These are phyloP conservation scores for Pyracantha coccinea DNA, from an alignment of 331 rosid species.

Conservation along the genomic window DNA sequence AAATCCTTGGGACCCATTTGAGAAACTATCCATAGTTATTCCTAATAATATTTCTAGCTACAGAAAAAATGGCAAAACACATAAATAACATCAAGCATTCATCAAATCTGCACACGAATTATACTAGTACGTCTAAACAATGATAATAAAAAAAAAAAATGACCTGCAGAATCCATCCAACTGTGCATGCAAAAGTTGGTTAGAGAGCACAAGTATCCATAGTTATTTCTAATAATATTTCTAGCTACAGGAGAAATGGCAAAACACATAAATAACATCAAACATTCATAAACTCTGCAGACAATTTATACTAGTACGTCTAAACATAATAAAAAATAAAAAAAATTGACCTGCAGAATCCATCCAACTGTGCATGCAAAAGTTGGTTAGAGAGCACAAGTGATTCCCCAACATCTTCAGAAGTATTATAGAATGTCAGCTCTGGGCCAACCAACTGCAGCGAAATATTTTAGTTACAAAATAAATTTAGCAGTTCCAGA, in stretches of 20 bases:
- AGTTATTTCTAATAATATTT: background rate
- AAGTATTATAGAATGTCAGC: slow-evolving; percentile 79
- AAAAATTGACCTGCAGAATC: slow-evolving; percentile 63
- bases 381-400: slow-evolving; percentile 67
- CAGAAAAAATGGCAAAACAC: background rate
- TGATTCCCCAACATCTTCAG: slow-evolving; percentile 62
- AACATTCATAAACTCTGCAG: background rate
- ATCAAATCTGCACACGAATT: background rate
- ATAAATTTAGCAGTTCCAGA: background rate
- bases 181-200: slow-evolving; percentile 81
- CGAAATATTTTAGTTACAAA: slow-evolving; percentile 5
- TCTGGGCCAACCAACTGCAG: slow-evolving; percentile 91
- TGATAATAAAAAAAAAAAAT: no score
- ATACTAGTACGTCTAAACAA: no score
- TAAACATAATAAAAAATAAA: background rate
- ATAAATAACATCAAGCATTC: background rate
- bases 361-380: slow-evolving; percentile 85
- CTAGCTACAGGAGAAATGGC: background rate
- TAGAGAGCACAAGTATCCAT: slow-evolving; percentile 35
- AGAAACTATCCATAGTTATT: background rate
- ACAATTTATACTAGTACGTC: background rate
- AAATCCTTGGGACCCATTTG: background rate
- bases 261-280: background rate
- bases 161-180: slow-evolving; percentile 93
- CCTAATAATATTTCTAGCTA: background rate